phyloP scores from a whole-genome alignment of 441 rosid genomes.

The Hura crepitans region DNA sequence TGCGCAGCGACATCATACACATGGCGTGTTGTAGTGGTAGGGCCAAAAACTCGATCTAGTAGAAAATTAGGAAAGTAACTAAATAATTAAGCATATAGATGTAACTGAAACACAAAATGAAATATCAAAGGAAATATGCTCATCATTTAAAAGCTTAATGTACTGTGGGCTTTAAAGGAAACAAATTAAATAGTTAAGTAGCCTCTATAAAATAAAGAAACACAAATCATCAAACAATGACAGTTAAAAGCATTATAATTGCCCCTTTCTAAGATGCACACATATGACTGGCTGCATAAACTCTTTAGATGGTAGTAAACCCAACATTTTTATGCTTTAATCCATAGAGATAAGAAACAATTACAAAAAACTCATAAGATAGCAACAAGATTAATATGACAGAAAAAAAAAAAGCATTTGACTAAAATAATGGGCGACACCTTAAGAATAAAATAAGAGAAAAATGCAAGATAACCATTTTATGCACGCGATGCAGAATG shows the following conservation, averaged over 20 bases:
- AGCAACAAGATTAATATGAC: background rate
- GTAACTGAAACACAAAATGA: background rate
- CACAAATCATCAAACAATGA: background rate
- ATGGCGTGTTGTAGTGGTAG: conserved; percentile 97
- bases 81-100: conserved; percentile 19
- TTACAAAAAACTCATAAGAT: background rate
- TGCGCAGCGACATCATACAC: conserved; percentile 97
- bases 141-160: background rate
- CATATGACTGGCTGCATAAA: background rate
- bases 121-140: background rate
- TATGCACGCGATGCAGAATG: background rate
- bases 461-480: background rate
- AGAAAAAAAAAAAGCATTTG: background rate
- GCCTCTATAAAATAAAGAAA: background rate
- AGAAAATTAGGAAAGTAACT: conserved; percentile 20
- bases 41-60: conserved; percentile 95
- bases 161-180: background rate
- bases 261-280: background rate
- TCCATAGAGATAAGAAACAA: background rate
- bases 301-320: background rate
- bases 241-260: conserved; percentile 1
- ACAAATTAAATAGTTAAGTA: background rate
- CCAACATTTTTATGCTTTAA: background rate
- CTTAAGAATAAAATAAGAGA: background rate
- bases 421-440: background rate